These are phyloP conservation scores for Backusella tarrabulga DNA, from an alignment of 192 early-diverging fungal species.

Conservation along the genomic window DNA sequence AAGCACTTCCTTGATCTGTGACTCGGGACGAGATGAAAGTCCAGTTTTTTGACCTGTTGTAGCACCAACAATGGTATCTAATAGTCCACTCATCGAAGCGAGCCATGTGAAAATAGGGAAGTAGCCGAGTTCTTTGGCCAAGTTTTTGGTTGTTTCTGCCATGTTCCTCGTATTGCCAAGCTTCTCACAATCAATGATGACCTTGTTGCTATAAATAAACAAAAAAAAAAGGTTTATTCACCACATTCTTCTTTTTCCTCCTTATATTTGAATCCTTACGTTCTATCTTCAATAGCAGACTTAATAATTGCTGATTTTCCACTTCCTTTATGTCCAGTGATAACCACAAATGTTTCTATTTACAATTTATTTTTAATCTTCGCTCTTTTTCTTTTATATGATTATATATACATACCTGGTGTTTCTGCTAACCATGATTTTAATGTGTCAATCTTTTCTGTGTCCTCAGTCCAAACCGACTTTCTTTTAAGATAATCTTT, in stretches of 20 bases:
- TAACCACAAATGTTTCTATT: constrained; percentile 78
- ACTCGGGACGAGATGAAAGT: constrained; percentile 78
- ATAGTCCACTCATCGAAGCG: constrained; percentile 65
- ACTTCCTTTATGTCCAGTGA: constrained; percentile 82
- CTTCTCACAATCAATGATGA: constrained; percentile 79
- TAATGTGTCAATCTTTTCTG: constrained; percentile 55
- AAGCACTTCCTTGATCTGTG: constrained; percentile 81
- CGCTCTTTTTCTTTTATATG: neutral
- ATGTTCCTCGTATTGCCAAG: constrained; percentile 72
- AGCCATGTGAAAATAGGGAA: constrained; percentile 88
- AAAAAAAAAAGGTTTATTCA: neutral
- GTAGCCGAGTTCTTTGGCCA: constrained; percentile 89
- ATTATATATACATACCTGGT: constrained; percentile 38
- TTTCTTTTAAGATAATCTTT: neutral
- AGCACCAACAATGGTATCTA: constrained; percentile 86
- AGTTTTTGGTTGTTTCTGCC: constrained; percentile 66
- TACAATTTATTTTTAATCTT: neutral
- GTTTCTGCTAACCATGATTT: constrained; percentile 55
- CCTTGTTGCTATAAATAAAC: constrained; percentile 47
- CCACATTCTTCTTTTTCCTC: neutral
- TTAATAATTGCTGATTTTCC: constrained; percentile 79
- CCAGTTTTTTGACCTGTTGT: constrained; percentile 89
- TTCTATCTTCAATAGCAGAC: constrained; percentile 63
- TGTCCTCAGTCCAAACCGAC: constrained; percentile 55
- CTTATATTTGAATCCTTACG: constrained; percentile 29